Evolutionary conservation across 495 filamentous ascomycete genomes (phyloP).

Genomic region (Xylaria nigripes): DNA sequence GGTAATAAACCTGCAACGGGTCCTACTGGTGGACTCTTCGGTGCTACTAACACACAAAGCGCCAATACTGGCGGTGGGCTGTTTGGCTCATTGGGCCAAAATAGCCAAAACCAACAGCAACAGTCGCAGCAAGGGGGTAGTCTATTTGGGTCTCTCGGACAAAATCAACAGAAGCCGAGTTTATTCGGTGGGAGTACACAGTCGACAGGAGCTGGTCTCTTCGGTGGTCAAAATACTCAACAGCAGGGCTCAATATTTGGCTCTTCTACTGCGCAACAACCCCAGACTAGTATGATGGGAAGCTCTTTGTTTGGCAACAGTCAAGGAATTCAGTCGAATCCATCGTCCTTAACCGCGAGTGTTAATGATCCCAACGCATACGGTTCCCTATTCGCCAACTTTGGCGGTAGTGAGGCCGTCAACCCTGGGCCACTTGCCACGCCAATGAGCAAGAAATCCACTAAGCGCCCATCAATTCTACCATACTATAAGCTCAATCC

Average conservation of each 20-base stretch:
- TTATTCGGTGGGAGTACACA: slow-evolving; percentile 34
- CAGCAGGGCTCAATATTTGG: slow-evolving; percentile 40
- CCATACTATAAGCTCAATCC: slow-evolving; percentile 88
- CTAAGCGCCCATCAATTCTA: slow-evolving; percentile 65
- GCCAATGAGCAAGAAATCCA: slow-evolving; percentile 62
- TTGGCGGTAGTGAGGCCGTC: slow-evolving; percentile 53
- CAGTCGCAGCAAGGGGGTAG: slow-evolving; percentile 27
- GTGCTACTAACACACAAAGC: slow-evolving; percentile 26
- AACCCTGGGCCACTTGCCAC: slow-evolving; percentile 80
- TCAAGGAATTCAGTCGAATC: slow-evolving; percentile 31
- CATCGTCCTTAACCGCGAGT: slow-evolving; percentile 65
- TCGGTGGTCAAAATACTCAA: slow-evolving; percentile 47
- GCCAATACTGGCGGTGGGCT: slow-evolving; percentile 40
- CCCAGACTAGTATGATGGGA: slow-evolving; percentile 38
- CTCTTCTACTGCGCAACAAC: slow-evolving; percentile 31
- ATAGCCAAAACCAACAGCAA: slow-evolving; percentile 50
- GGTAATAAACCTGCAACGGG: slow-evolving; percentile 43
- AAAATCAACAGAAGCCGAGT: slow-evolving; percentile 34
- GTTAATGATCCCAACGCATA: slow-evolving; percentile 73
- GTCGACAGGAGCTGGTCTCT: slow-evolving; percentile 48
- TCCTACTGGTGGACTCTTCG: slow-evolving; percentile 40
- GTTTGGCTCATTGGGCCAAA: slow-evolving; percentile 41
- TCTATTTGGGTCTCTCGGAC: slow-evolving; percentile 38
- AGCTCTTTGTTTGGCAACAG: slow-evolving; percentile 34
- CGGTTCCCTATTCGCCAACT: slow-evolving; percentile 69